Base-by-base conservation (phyloP, 208 protist species). In the Crithidia expoeki region DNA sequence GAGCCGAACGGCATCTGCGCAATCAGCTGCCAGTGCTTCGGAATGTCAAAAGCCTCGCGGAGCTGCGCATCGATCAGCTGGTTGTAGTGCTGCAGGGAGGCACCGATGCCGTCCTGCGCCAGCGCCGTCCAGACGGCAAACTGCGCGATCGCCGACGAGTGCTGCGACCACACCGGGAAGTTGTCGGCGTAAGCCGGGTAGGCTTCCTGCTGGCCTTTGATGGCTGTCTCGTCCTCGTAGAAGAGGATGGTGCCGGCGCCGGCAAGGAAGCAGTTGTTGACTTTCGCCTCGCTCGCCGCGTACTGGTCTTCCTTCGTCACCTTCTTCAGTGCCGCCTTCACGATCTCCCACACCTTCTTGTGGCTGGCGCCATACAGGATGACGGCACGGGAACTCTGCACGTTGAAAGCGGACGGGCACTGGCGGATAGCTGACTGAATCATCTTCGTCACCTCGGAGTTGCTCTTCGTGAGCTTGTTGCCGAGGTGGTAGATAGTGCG, bases 1-100 rank as follows among this genome's bases (percentile, higher is more conserved):
- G 59, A 60, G 40, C 84, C 84, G 51, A 89, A 89, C 11, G 84
- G 81, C 84, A 89, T 84, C 71, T 89, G 84, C 44, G 84, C 76
- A 11, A 83, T 64, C 28, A 89, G 68, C 60, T 78, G 28, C 81
- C 81, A 89, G 19, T 75, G 64, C 25, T 76, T 63, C 34, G 84
- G 74, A 17, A 89, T 49, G 21, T 77, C 67, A 53, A 83, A 86
- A 9, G 44, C 67, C 27, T 72, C 27, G 14, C 58, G 62, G 16
- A 84, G 71, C 1, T 80, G 62, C 14, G 30, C 56, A 14, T 76
- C 71, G 38, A 89, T 89, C 28, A 89, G 70, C 62, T 65, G 50
- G 52, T 72, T 79, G 74, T 86, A 89, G 72, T 89, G 84, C 79
- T 89, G 84, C 59, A 86, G 72, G 2, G 71, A 64, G 2, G 69